Evolutionary conservation across 768 basidiomycete genomes (phyloP).

Genomic region (Kondoa malvinella): DNA sequence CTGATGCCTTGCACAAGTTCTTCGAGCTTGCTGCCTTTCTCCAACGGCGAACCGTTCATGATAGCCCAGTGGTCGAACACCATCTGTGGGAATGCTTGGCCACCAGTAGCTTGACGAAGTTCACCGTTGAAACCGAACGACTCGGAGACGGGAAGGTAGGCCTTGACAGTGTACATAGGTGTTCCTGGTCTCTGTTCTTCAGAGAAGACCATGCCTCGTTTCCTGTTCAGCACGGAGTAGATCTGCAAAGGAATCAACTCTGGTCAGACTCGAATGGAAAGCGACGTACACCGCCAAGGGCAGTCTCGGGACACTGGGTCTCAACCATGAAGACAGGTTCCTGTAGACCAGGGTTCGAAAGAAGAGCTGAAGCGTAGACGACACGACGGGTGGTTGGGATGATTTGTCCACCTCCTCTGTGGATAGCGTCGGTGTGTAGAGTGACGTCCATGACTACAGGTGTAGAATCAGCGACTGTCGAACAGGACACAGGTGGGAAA

Average conservation of each 20-base stretch:
- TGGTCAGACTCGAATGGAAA: slow-evolving; percentile 60
- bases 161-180: slow-evolving; percentile 97
- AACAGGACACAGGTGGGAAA: slow-evolving; percentile 28
- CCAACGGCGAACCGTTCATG: slow-evolving; percentile 45
- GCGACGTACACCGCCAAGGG: slow-evolving; percentile 55
- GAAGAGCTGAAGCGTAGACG: slow-evolving; percentile 83
- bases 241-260: slow-evolving; percentile 4
- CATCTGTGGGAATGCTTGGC: slow-evolving; percentile 94
- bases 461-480: not conserved
- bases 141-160: slow-evolving; percentile 64
- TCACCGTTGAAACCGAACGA: slow-evolving; percentile 92
- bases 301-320: slow-evolving; percentile 93
- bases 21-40: slow-evolving; percentile 71
- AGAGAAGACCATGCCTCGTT: slow-evolving; percentile 94
- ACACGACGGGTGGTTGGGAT: slow-evolving; percentile 94
- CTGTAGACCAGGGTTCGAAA: slow-evolving; percentile 78
- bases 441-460: slow-evolving; percentile 25
- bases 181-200: slow-evolving; percentile 96
- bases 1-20: slow-evolving; percentile 66
- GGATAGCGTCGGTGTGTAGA: slow-evolving; percentile 94
- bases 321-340: slow-evolving; percentile 85
- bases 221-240: slow-evolving; percentile 50
- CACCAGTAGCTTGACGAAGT: slow-evolving; percentile 74
- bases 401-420: slow-evolving; percentile 93
- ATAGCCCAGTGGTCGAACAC: slow-evolving; percentile 49